Conservation (phyloP, 176 grass and related monocot species). For the Avena eriantha region DNA sequence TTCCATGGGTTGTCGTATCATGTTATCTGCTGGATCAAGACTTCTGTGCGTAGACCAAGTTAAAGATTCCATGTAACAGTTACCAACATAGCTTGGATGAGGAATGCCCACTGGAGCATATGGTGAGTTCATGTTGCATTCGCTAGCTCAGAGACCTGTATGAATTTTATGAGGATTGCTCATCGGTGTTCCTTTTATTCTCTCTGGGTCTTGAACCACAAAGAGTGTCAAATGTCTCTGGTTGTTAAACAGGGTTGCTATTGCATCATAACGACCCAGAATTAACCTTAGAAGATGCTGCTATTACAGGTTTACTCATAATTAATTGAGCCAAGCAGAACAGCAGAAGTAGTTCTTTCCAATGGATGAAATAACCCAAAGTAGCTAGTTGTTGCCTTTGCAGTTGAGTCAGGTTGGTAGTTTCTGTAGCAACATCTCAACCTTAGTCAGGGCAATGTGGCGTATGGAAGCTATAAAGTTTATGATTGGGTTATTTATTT, state of each 20-base stretch:
- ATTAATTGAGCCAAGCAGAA: background rate
- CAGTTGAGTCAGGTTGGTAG: background rate
- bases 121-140: background rate
- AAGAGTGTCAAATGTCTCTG: no score
- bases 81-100: background rate
- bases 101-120: background rate
- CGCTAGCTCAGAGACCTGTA: background rate
- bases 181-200: background rate
- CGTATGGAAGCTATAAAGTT: background rate
- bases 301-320: background rate
- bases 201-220: no score
- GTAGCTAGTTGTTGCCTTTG: background rate
- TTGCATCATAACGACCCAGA: background rate
- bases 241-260: background rate
- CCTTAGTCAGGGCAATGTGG: background rate
- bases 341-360: no score
- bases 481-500: background rate
- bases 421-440: background rate
- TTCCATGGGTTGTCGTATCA: background rate
- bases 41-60: background rate
- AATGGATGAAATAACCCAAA: no score
- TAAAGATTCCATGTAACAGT: background rate
- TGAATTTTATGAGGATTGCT: background rate
- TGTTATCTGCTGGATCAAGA: background rate
- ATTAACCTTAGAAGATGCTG: background rate